These are phyloP conservation scores for Colletotrichum sojae DNA, from an alignment of 2,329 filamentous ascomycete genomes.

Conservation along the genomic window DNA sequence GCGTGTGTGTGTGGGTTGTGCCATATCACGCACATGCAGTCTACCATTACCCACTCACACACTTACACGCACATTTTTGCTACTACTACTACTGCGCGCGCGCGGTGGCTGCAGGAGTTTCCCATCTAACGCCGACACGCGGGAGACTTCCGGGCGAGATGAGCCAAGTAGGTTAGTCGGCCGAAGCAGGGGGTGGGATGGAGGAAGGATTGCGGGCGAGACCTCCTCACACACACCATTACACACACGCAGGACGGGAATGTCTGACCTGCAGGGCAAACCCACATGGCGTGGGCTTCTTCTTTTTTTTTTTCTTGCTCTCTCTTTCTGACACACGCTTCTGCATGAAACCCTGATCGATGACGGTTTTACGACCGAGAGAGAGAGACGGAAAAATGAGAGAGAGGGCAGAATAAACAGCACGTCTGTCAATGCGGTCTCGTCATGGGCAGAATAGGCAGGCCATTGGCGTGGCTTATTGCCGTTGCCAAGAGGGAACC, in stretches of 20 bases:
- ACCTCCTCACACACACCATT: too few relatives aligned
- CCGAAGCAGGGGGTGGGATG: not conserved
- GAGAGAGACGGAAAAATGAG: too few relatives aligned
- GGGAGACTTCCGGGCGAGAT: conserved; percentile 21
- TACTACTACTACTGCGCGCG: not conserved
- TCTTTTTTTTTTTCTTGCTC: too few relatives aligned
- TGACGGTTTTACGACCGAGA: conserved; percentile 9
- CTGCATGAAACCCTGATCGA: conserved; percentile 32
- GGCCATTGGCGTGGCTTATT: not conserved
- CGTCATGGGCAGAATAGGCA: conserved; percentile 9
- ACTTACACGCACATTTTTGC: not conserved
- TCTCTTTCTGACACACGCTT: conserved; percentile 30
- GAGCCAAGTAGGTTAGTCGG: conserved; percentile 19
- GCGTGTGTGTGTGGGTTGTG: conserved; percentile 3
- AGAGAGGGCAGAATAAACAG: not conserved
- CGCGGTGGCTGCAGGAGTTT: not conserved
- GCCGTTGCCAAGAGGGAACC: too few relatives aligned
- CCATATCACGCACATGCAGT: not conserved
- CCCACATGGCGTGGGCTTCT: conserved; percentile 19
- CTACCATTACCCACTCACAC: conserved; percentile 1
- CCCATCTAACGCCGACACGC: conserved; percentile 19
- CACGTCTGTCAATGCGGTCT: conserved; percentile 24
- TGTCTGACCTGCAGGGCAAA: conserved; percentile 1
- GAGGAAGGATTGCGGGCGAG: too few relatives aligned
- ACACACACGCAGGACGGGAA: not conserved